Conservation (phyloP, 2,329 filamentous ascomycete genomes). For the Talaromyces sp. region DNA sequence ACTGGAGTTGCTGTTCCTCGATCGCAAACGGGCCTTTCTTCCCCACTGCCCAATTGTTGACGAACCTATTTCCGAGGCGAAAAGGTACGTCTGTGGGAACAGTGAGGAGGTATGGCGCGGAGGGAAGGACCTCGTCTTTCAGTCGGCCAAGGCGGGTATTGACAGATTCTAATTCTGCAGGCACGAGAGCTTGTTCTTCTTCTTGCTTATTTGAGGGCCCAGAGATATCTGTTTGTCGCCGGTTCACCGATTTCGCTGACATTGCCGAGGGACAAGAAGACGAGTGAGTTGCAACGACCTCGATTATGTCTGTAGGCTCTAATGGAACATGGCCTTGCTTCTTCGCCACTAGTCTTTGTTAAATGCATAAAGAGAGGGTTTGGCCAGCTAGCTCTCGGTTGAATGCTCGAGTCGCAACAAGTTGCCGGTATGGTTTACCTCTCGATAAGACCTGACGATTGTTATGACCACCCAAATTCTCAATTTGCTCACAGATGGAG, state of each 20-base stretch:
- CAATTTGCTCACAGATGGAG: neutral
- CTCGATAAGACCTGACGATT: neutral
- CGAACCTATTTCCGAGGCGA: slow-evolving; percentile 42
- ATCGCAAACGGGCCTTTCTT: slow-evolving; percentile 54
- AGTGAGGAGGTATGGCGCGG: slow-evolving; percentile 48
- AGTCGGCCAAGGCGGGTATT: slow-evolving; percentile 41
- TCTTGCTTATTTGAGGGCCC: slow-evolving; percentile 21
- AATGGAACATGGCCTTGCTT: slow-evolving; percentile 16
- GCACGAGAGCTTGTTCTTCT: slow-evolving; percentile 24
- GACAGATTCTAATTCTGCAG: slow-evolving; percentile 31
- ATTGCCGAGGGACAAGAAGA: slow-evolving; percentile 32
- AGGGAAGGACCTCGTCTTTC: slow-evolving; percentile 44
- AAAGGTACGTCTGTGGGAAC: slow-evolving; percentile 49
- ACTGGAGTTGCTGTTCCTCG: slow-evolving; percentile 60
- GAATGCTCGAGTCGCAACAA: neutral
- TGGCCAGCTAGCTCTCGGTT: neutral
- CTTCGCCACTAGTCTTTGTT: neutral
- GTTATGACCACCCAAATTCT: neutral
- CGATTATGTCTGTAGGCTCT: neutral
- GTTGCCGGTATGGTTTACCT: neutral
- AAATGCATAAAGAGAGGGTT: slow-evolving; percentile 9
- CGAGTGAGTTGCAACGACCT: slow-evolving; percentile 11
- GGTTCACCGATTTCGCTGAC: slow-evolving; percentile 38
- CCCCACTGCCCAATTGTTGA: slow-evolving; percentile 49
- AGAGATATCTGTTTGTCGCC: slow-evolving; percentile 28